phyloP scores from a whole-genome alignment of 1,139 yeast species.

The Scheffersomyces insectosa region DNA sequence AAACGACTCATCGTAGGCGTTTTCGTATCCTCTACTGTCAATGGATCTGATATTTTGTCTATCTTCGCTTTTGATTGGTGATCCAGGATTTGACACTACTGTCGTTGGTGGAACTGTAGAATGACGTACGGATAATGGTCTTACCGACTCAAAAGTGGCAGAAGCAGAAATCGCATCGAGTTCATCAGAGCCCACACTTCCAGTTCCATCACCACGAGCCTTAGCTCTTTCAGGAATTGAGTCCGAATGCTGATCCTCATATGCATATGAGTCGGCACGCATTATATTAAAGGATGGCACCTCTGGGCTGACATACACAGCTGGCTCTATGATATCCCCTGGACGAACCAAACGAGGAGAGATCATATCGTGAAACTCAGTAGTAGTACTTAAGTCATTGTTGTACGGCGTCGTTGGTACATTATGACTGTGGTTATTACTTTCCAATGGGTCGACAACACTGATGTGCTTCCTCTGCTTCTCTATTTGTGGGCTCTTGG shows the following conservation, averaged over 20 bases:
- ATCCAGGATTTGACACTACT: background rate
- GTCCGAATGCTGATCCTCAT: background rate
- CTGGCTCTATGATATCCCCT: conserved; percentile 1
- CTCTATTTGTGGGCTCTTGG: too few relatives aligned
- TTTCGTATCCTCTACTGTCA: background rate
- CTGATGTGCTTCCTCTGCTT: too few relatives aligned
- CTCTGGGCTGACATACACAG: conserved; percentile 1
- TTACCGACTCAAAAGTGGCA: conserved; percentile 23
- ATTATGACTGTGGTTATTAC: too few relatives aligned
- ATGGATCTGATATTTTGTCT: background rate
- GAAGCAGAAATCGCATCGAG: conserved; percentile 16
- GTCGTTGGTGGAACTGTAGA: conserved; percentile 7
- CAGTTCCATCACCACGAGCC: background rate
- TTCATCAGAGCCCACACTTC: conserved; percentile 12
- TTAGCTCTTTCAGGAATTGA: background rate
- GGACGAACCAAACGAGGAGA: conserved; percentile 2
- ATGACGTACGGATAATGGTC: conserved; percentile 28
- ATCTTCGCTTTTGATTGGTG: background rate
- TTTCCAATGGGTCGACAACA: too few relatives aligned
- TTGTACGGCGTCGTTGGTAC: background rate
- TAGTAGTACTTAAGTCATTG: background rate
- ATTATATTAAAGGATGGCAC: conserved; percentile 6
- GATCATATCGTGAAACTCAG: background rate
- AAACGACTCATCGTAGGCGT: background rate
- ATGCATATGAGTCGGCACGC: background rate